These are phyloP conservation scores for Yamadazyma spencermartinsiae DNA, from an alignment of 1,139 yeast genomes.

Conservation along the genomic window DNA sequence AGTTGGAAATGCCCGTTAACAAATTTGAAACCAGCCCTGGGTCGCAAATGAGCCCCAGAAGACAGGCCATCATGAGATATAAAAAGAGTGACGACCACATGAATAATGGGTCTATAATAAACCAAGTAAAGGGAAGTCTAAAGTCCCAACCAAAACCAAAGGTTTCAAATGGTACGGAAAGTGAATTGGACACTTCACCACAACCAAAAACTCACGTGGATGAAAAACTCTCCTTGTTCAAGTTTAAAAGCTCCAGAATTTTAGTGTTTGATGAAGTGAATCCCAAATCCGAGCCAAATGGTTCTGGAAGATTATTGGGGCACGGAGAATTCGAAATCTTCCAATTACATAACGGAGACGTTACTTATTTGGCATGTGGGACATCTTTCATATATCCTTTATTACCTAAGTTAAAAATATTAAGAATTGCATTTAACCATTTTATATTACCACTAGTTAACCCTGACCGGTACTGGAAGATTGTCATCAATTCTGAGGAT, in stretches of 20 bases:
- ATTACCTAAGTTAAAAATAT: conserved; percentile 57
- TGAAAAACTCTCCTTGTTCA: conserved; percentile 41
- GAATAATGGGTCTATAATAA: conserved; percentile 21
- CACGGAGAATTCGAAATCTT: conserved; percentile 67
- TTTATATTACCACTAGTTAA: conserved; percentile 66
- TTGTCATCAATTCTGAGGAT: conserved; percentile 46
- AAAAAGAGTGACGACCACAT: conserved; percentile 32
- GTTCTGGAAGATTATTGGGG: conserved; percentile 51
- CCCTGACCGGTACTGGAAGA: conserved; percentile 74
- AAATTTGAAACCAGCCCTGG: conserved; percentile 2
- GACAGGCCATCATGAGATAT: conserved; percentile 41
- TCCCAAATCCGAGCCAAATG: conserved; percentile 9
- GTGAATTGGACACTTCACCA: conserved; percentile 1
- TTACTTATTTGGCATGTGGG: conserved; percentile 61
- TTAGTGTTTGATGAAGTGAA: conserved; percentile 44
- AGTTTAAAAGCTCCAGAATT: conserved; percentile 38
- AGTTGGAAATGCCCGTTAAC: conserved; percentile 2
- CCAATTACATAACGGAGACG: conserved; percentile 62
- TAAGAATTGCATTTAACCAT: conserved; percentile 52
- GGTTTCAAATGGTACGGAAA: conserved; percentile 2
- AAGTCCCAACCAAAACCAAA: conserved; percentile 9
- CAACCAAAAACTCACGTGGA: conserved; percentile 24
- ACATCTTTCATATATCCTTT: conserved; percentile 62
- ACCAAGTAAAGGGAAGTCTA: conserved; percentile 30
- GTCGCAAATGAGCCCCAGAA: conserved; percentile 34